A percentile compares a stretch with the other conserved stretches of the same genome.
phyloP scores from a whole-genome alignment of 2,329 filamentous ascomycete genomes.

The Spiromastix sp. region DNA sequence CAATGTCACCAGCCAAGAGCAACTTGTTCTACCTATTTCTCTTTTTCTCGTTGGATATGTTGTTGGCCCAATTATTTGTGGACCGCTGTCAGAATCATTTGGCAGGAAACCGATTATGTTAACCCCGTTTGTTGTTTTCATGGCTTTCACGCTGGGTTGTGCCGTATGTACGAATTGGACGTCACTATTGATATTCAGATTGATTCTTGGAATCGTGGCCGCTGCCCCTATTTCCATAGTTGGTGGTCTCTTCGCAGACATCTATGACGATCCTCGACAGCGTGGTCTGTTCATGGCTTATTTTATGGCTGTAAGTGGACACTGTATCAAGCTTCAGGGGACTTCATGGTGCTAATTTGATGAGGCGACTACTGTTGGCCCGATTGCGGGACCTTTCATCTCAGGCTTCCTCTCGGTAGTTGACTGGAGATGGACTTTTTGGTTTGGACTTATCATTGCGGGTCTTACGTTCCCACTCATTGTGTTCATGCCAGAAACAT shows the following conservation, averaged over 20 bases:
- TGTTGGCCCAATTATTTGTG: constrained; percentile 34
- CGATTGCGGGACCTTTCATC: constrained; percentile 33
- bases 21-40: constrained; percentile 30
- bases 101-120: constrained; percentile 37
- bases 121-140: constrained; percentile 38
- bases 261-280: constrained; percentile 35
- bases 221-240: constrained; percentile 35
- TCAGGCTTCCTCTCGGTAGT: constrained; percentile 35
- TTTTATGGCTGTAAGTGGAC: constrained; percentile 30
- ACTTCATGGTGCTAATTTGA: not conserved
- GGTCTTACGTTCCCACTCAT: constrained; percentile 44
- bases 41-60: constrained; percentile 32
- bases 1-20: constrained; percentile 21
- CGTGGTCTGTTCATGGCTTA: constrained; percentile 31
- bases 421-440: constrained; percentile 41
- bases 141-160: constrained; percentile 33
- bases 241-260: constrained; percentile 38
- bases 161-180: constrained; percentile 34
- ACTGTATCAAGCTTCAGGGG: not conserved
- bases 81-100: constrained; percentile 34
- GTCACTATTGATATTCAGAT: constrained; percentile 34
- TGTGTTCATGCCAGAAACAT: constrained; percentile 55
- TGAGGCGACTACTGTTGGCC: constrained; percentile 30
- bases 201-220: constrained; percentile 35
- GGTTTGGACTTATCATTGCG: constrained; percentile 59